phyloP scores from a whole-genome alignment of 2,329 filamentous ascomycete genomes.

The Cladobotryum protrusum region DNA sequence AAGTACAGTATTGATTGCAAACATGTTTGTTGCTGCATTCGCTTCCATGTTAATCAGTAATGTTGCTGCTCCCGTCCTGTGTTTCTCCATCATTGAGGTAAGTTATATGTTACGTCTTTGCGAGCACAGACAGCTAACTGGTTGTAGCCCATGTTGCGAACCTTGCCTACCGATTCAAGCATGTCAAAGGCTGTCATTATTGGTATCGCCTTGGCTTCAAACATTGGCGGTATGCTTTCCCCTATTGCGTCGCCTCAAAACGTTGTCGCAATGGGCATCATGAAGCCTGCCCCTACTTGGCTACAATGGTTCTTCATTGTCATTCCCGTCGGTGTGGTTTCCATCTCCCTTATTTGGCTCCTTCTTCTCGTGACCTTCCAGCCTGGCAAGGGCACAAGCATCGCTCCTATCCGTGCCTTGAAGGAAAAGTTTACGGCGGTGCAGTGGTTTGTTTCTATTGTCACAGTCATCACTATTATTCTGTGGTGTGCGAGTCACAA shows the following conservation, averaged over 20 bases:
- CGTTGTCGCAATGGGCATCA: slow-evolving; percentile 92
- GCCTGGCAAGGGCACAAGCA: slow-evolving; percentile 76
- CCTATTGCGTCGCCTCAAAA: slow-evolving; percentile 98
- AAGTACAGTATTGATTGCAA: slow-evolving; percentile 83
- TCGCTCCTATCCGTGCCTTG: slow-evolving; percentile 84
- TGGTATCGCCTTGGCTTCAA: slow-evolving; percentile 89
- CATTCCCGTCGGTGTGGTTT: slow-evolving; percentile 85
- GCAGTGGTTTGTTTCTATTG: slow-evolving; percentile 85
- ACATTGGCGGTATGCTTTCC: slow-evolving; percentile 92
- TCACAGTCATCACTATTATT: slow-evolving; percentile 77
- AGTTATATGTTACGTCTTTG: slow-evolving; percentile 17
- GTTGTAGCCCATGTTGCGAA: slow-evolving; percentile 78
- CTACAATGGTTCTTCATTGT: slow-evolving; percentile 95
- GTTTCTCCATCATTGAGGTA: slow-evolving; percentile 95
- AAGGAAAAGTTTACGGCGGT: slow-evolving; percentile 82
- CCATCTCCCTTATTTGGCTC: slow-evolving; percentile 81
- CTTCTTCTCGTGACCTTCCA: slow-evolving; percentile 80
- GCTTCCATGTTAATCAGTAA: slow-evolving; percentile 99
- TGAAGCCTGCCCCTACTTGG: slow-evolving; percentile 88
- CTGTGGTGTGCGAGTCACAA: slow-evolving; percentile 93
- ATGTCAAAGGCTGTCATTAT: slow-evolving; percentile 96
- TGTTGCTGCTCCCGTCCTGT: slow-evolving; percentile 91
- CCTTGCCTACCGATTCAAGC: slow-evolving; percentile 78
- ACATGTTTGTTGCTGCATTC: slow-evolving; percentile 97
- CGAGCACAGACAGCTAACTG: not conserved